Percentiles rank a stretch among this genome's conserved stretches.
phyloP scores from a whole-genome alignment of 805 yeast genomes.

The Candida sithepensis region DNA sequence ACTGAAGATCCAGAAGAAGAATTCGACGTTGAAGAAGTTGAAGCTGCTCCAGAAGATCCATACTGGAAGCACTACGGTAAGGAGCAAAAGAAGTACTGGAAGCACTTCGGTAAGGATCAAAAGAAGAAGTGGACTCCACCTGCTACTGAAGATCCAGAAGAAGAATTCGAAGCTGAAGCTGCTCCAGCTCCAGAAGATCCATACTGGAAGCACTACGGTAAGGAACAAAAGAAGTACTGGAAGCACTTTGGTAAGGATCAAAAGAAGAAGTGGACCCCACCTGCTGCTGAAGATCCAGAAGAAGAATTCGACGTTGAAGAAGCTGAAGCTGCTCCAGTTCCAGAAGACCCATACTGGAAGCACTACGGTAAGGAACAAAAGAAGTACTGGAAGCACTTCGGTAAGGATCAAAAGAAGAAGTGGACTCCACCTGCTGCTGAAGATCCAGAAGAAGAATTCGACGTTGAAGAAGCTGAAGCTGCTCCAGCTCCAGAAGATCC shows the following conservation, averaged over 20 bases:
- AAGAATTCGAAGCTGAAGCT: background rate
- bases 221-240: background rate
- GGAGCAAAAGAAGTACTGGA: background rate
- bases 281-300: slow-evolving; percentile 10
- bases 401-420: background rate
- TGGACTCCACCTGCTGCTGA: background rate
- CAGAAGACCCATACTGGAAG: background rate
- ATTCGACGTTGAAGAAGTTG: background rate
- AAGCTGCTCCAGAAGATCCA: background rate
- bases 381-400: background rate
- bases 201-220: slow-evolving; percentile 15
- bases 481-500: background rate
- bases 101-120: slow-evolving; percentile 1
- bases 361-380: background rate
- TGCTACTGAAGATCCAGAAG: background rate
- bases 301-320: background rate
- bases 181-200: background rate
- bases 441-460: background rate
- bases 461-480: background rate
- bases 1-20: slow-evolving; percentile 10
- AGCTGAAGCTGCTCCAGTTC: background rate
- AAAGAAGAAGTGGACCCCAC: slow-evolving; percentile 21
- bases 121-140: slow-evolving; percentile 1
- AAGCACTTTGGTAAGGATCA: slow-evolving; percentile 16
- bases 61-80: slow-evolving; percentile 1